These are phyloP conservation scores for Fusarium gaditjirri DNA, from an alignment of 2,329 filamentous ascomycete species.

Conservation along the genomic window DNA sequence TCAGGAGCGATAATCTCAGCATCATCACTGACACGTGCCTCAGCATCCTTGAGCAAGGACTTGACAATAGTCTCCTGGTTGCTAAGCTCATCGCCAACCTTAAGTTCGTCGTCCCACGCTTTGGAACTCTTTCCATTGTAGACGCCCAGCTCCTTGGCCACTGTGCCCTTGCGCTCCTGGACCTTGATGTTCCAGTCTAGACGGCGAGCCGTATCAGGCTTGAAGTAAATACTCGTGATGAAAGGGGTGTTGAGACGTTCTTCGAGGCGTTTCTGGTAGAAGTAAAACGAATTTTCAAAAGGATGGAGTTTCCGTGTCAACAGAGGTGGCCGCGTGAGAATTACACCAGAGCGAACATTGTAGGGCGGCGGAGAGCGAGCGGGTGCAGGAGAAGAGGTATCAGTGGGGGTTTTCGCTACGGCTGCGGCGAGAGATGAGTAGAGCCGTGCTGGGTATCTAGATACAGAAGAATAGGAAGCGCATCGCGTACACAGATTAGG, in stretches of 20 bases:
- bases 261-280: slow-evolving; percentile 97
- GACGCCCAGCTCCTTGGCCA: slow-evolving; percentile 84
- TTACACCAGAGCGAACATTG: slow-evolving; percentile 72
- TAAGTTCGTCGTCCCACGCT: slow-evolving; percentile 92
- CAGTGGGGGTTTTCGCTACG: slow-evolving; percentile 28
- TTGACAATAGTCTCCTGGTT: slow-evolving; percentile 73
- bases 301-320: slow-evolving; percentile 84
- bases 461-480: slow-evolving; percentile 45
- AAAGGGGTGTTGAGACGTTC: slow-evolving; percentile 91
- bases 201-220: slow-evolving; percentile 84
- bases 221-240: slow-evolving; percentile 93
- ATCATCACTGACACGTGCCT: slow-evolving; percentile 69
- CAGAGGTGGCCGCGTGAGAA: slow-evolving; percentile 88
- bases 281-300: slow-evolving; percentile 93
- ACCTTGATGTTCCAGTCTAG: slow-evolving; percentile 92
- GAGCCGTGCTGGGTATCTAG: slow-evolving; percentile 46
- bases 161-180: slow-evolving; percentile 75
- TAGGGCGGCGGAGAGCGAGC: slow-evolving; percentile 49
- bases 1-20: slow-evolving; percentile 67
- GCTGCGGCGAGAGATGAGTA: slow-evolving; percentile 50
- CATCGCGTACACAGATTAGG: slow-evolving; percentile 53
- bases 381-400: slow-evolving; percentile 36
- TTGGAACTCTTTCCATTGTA: slow-evolving; percentile 77
- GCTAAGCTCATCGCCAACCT: slow-evolving; percentile 76
- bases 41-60: slow-evolving; percentile 78